phyloP scores from a whole-genome alignment of 768 basidiomycete species.

The Naganishia randhawae region DNA sequence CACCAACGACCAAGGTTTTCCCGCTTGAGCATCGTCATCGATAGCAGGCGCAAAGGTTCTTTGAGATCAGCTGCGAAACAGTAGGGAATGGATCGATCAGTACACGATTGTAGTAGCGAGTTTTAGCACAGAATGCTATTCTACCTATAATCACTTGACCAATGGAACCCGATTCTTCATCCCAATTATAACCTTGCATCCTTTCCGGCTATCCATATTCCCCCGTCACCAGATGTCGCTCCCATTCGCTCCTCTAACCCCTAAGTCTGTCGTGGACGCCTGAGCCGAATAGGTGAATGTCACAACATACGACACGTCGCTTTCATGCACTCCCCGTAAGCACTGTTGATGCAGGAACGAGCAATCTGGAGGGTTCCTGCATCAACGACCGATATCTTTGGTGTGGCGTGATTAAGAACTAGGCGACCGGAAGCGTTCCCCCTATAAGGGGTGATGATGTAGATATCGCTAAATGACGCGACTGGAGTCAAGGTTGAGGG shows the following conservation, averaged over 20 bases:
- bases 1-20: slow-evolving; percentile 67
- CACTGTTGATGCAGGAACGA: no score
- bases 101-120: no score
- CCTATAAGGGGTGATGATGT: background rate
- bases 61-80: slow-evolving; percentile 35
- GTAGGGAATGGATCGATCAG: slow-evolving; percentile 35
- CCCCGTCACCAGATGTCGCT: background rate
- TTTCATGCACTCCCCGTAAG: slow-evolving; percentile 39
- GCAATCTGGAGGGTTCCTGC: slow-evolving; percentile 38
- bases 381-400: slow-evolving; percentile 41
- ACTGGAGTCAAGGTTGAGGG: background rate
- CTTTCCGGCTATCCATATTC: slow-evolving; percentile 41
- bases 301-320: slow-evolving; percentile 32
- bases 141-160: slow-evolving; percentile 41
- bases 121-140: no score
- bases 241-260: slow-evolving; percentile 26
- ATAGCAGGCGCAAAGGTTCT: slow-evolving; percentile 37
- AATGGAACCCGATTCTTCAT: slow-evolving; percentile 40
- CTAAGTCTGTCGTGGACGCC: background rate
- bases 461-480: background rate
- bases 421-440: slow-evolving; percentile 24
- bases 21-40: slow-evolving; percentile 37
- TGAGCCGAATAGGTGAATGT: background rate
- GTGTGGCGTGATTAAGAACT: slow-evolving; percentile 42
- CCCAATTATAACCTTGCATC: slow-evolving; percentile 43